These are phyloP conservation scores for Pseudogymnoascus sp. DNA, from an alignment of 2,329 filamentous ascomycete genomes.

Conservation along the genomic window DNA sequence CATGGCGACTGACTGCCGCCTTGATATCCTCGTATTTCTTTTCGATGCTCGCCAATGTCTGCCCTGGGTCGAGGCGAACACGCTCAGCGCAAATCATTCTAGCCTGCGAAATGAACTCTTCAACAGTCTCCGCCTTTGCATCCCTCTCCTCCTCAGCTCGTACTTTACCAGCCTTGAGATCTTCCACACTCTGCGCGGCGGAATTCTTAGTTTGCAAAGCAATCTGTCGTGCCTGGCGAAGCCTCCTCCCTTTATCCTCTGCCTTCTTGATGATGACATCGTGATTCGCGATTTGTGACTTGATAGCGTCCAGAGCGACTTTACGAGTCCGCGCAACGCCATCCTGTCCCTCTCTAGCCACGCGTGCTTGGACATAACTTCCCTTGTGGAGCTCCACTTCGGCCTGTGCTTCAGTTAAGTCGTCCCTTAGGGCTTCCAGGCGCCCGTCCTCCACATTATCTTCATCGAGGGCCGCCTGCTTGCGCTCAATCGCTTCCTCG, in stretches of 20 bases:
- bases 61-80: conserved; percentile 57
- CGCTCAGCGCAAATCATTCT: conserved; percentile 46
- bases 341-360: conserved; percentile 46
- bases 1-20: conserved; percentile 32
- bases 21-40: conserved; percentile 49
- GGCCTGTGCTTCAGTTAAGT: conserved; percentile 48
- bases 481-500: conserved; percentile 49
- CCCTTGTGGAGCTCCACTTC: conserved; percentile 44
- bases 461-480: conserved; percentile 56
- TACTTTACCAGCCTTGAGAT: conserved; percentile 41
- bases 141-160: conserved; percentile 44
- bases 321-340: conserved; percentile 32
- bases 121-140: conserved; percentile 42
- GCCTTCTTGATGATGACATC: conserved; percentile 48
- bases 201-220: conserved; percentile 57
- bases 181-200: conserved; percentile 46
- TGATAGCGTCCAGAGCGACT: conserved; percentile 35
- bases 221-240: conserved; percentile 44
- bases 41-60: conserved; percentile 53
- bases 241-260: conserved; percentile 45
- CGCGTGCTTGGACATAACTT: conserved; percentile 47
- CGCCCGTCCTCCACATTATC: conserved; percentile 63
- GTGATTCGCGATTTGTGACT: conserved; percentile 32
- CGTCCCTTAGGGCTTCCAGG: conserved; percentile 51
- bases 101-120: conserved; percentile 51